Conservation (phyloP, 768 basidiomycete genomes). For the Termitomyces titanicus region DNA sequence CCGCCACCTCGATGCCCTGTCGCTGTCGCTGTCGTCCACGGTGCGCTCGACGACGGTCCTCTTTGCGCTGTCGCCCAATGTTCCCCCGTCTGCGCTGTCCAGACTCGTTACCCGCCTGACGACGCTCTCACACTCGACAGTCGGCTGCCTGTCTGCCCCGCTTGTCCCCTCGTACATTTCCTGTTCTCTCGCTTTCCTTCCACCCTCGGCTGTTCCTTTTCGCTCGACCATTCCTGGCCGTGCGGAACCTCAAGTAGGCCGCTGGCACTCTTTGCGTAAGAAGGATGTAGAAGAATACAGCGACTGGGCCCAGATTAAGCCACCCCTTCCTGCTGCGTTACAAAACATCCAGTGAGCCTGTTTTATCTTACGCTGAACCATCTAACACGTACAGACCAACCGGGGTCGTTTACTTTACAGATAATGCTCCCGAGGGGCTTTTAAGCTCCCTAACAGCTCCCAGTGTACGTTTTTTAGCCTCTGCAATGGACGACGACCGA, state of each 20-base stretch:
- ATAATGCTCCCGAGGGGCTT: constrained; percentile 55
- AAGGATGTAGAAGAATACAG: constrained; percentile 24
- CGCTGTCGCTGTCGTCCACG: constrained; percentile 21
- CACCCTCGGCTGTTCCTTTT: constrained; percentile 42
- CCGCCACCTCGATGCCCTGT: constrained; percentile 28
- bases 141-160: constrained; percentile 65
- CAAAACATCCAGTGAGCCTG: constrained; percentile 30
- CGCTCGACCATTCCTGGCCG: constrained; percentile 62
- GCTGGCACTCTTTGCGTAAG: constrained; percentile 62
- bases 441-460: constrained; percentile 39
- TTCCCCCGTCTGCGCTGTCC: constrained; percentile 33
- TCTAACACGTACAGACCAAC: constrained; percentile 17
- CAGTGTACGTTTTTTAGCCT: constrained; percentile 38
- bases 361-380: neutral
- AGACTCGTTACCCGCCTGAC: constrained; percentile 35
- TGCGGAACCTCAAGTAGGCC: constrained; percentile 59
- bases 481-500: neutral
- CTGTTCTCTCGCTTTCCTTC: constrained; percentile 59
- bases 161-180: constrained; percentile 32
- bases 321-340: constrained; percentile 36
- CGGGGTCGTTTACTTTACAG: constrained; percentile 52
- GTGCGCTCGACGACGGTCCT: constrained; percentile 37
- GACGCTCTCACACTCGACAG: constrained; percentile 33
- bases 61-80: constrained; percentile 47
- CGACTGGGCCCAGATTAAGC: constrained; percentile 39